Evolutionary conservation across 495 filamentous ascomycete species (phyloP).

Genomic region (Neurospora sp.): DNA sequence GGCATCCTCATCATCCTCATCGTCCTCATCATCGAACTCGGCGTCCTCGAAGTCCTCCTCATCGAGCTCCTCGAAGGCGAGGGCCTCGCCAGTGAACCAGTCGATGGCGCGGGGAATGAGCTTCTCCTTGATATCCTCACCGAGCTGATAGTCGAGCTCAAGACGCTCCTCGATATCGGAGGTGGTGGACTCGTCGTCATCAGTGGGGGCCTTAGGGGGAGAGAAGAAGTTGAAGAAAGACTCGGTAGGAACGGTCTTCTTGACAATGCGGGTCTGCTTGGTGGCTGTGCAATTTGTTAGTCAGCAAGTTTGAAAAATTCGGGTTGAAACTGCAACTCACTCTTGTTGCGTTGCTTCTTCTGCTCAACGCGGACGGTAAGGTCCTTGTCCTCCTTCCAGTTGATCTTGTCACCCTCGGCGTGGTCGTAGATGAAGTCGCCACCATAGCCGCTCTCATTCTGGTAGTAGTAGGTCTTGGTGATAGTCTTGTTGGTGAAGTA

Average conservation of each 20-base stretch:
- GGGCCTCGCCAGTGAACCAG: conserved; percentile 98
- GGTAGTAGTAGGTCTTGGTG: conserved; percentile 98
- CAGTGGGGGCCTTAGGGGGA: conserved; percentile 75
- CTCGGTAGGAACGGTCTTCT: conserved; percentile 96
- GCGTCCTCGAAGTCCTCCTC: conserved; percentile 80
- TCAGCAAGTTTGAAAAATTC: not conserved
- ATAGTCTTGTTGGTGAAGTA: conserved; percentile 96
- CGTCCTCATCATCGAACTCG: conserved; percentile 86
- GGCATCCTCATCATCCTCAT: conserved; percentile 70
- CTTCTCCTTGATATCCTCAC: conserved; percentile 99
- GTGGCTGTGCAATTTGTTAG: conserved; percentile 57
- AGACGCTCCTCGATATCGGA: conserved; percentile 95
- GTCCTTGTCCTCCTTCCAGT: conserved; percentile 91
- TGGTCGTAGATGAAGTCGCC: conserved; percentile 99
- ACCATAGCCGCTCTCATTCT: conserved; percentile 95
- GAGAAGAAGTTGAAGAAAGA: conserved; percentile 99
- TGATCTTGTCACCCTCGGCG: conserved; percentile 93
- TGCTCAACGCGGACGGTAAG: conserved; percentile 90
- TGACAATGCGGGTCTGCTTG: conserved; percentile 96
- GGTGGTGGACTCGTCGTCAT: conserved; percentile 67
- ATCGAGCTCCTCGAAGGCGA: conserved; percentile 91
- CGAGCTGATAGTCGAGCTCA: conserved; percentile 97
- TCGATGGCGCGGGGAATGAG: conserved; percentile 97
- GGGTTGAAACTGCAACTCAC: conserved; percentile 43
- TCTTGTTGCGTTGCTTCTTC: conserved; percentile 99